Percentiles rank a stretch among this genome's conserved stretches.
These are phyloP conservation scores for Lentinula guzmanii DNA, from an alignment of 768 basidiomycete genomes.

Conservation along the genomic window DNA sequence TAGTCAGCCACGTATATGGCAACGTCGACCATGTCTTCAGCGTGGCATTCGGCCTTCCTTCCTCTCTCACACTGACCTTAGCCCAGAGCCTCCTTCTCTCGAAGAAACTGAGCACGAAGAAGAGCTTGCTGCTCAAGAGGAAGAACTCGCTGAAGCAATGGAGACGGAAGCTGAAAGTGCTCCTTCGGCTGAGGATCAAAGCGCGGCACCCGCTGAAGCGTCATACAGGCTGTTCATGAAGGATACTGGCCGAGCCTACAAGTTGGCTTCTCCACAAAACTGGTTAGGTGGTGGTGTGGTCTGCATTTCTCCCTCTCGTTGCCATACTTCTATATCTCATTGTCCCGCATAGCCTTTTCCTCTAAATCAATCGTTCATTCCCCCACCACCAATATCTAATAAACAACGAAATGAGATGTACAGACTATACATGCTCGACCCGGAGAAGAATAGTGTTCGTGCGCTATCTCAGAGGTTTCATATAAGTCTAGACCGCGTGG, in stretches of 20 bases:
- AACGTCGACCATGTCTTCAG: conserved; percentile 14
- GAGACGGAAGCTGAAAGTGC: conserved; percentile 9
- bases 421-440: conserved; percentile 52
- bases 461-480: conserved; percentile 56
- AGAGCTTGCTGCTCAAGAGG: not conserved
- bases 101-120: conserved; percentile 4
- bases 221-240: conserved; percentile 36
- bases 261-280: conserved; percentile 42
- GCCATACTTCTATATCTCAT: conserved; percentile 8
- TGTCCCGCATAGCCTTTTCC: conserved; percentile 67
- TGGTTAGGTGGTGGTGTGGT: conserved; percentile 58
- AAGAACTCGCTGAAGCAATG: conserved; percentile 14
- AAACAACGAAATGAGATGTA: conserved; percentile 52
- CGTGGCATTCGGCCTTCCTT: conserved; percentile 23
- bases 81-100: conserved; percentile 20
- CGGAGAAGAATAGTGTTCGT: conserved; percentile 49
- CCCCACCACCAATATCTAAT: conserved; percentile 73
- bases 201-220: conserved; percentile 14
- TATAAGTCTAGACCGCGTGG: conserved; percentile 71
- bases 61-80: conserved; percentile 14
- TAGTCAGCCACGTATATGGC: conserved; percentile 23
- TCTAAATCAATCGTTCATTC: conserved; percentile 77
- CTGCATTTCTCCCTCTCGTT: not conserved
- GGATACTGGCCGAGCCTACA: conserved; percentile 35
- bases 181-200: conserved; percentile 11